phyloP scores from a whole-genome alignment of 495 filamentous ascomycete species.

The Aspergillus sparsus region DNA sequence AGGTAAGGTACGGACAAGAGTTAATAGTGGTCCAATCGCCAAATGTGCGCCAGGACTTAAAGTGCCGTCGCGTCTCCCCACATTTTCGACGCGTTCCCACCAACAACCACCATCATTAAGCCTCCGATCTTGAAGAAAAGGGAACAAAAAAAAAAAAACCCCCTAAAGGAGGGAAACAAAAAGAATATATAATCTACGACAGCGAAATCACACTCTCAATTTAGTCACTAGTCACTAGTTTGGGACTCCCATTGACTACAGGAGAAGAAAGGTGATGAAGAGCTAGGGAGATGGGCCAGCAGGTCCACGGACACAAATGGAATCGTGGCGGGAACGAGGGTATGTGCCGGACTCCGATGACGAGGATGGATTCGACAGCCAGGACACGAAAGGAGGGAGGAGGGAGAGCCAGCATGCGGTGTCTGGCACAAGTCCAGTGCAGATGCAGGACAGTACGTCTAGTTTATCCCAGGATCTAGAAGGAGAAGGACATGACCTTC shows the following conservation, averaged over 20 bases:
- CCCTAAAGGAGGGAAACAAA: too few relatives aligned
- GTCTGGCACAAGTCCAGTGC: slow-evolving; percentile 14
- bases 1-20: too few relatives aligned
- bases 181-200: too few relatives aligned
- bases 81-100: slow-evolving; percentile 40
- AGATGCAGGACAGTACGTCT: slow-evolving; percentile 1
- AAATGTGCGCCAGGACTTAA: slow-evolving; percentile 23
- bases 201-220: too few relatives aligned
- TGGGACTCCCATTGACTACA: too few relatives aligned
- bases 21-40: slow-evolving; percentile 19
- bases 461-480: not conserved
- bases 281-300: slow-evolving; percentile 45
- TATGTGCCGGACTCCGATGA: slow-evolving; percentile 65
- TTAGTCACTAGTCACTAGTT: too few relatives aligned
- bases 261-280: slow-evolving; percentile 28
- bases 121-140: not conserved
- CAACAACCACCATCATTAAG: not conserved
- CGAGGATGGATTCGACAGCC: slow-evolving; percentile 52
- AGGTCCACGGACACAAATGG: slow-evolving; percentile 51
- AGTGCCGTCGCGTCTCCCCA: slow-evolving; percentile 34
- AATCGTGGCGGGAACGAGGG: slow-evolving; percentile 62
- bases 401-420: slow-evolving; percentile 19
- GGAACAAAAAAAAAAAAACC: too few relatives aligned
- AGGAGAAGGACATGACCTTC: not conserved
- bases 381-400: slow-evolving; percentile 28